These are phyloP conservation scores for Alternaria ethzedia DNA, from an alignment of 2,329 filamentous ascomycete genomes.

Conservation along the genomic window DNA sequence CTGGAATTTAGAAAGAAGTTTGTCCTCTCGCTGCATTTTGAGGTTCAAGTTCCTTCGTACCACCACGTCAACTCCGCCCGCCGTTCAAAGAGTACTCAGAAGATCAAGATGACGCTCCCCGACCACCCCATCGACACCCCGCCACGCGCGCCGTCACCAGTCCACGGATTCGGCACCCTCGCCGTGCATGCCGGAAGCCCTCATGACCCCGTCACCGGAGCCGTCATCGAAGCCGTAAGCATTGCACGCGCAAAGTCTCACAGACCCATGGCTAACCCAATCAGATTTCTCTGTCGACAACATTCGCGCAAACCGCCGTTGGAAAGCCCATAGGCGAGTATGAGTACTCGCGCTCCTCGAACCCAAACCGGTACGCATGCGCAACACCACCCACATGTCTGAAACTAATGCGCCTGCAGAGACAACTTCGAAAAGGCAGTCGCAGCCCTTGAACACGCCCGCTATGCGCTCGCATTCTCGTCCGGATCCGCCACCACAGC, in stretches of 20 bases:
- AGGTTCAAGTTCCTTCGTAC: background rate
- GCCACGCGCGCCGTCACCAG: slow-evolving; percentile 73
- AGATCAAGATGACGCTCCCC: slow-evolving; percentile 45
- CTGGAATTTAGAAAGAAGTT: background rate
- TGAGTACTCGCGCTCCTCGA: slow-evolving; percentile 92
- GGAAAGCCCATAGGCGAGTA: slow-evolving; percentile 86
- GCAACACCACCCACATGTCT: background rate
- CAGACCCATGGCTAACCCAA: slow-evolving; percentile 10
- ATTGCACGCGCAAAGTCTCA: background rate
- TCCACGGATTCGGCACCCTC: slow-evolving; percentile 86
- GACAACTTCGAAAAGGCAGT: slow-evolving; percentile 92
- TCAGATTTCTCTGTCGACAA: slow-evolving; percentile 91
- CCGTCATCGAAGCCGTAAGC: slow-evolving; percentile 83
- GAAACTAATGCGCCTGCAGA: slow-evolving; percentile 50
- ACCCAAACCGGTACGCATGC: slow-evolving; percentile 74
- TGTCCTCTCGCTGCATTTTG: background rate
- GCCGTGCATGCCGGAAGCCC: slow-evolving; percentile 93
- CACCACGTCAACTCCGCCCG: background rate
- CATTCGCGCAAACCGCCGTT: slow-evolving; percentile 88
- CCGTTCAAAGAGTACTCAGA: background rate
- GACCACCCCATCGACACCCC: slow-evolving; percentile 73
- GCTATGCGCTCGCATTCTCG: slow-evolving; percentile 90
- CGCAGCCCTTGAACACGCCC: slow-evolving; percentile 89
- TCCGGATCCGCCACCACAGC: slow-evolving; percentile 95
- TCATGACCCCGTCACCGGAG: slow-evolving; percentile 88